phyloP scores from a whole-genome alignment of 768 basidiomycete species.

The Rossbeevera mucosa region DNA sequence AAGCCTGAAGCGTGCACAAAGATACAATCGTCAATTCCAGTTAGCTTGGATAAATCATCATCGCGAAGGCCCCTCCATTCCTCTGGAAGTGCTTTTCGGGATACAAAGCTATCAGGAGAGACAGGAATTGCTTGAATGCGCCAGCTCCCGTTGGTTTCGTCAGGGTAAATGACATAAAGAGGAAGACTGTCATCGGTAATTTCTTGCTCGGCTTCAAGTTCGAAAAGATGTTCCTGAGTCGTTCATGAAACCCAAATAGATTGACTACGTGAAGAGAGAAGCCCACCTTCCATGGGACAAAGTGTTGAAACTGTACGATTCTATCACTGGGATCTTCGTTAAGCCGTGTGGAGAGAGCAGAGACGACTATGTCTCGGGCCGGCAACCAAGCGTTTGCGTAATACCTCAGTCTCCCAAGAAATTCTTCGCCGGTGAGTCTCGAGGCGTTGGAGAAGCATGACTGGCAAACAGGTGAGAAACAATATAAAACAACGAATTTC shows the following conservation, averaged over 20 bases:
- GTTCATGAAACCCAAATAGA: slow-evolving; percentile 11
- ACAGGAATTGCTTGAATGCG: slow-evolving; percentile 89
- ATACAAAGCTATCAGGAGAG: slow-evolving; percentile 79
- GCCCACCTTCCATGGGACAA: slow-evolving; percentile 82
- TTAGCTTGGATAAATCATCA: slow-evolving; percentile 64
- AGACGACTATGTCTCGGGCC: slow-evolving; percentile 73
- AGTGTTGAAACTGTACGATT: slow-evolving; percentile 76
- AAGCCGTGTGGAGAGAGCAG: slow-evolving; percentile 52
- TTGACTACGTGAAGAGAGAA: background rate
- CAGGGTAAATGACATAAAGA: slow-evolving; percentile 86
- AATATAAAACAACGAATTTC: background rate
- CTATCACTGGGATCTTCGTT: slow-evolving; percentile 65
- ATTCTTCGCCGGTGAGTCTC: slow-evolving; percentile 77
- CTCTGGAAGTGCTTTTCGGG: slow-evolving; percentile 89
- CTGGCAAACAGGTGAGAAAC: slow-evolving; percentile 36
- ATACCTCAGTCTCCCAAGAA: slow-evolving; percentile 72
- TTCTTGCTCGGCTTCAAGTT: slow-evolving; percentile 62
- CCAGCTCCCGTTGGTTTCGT: slow-evolving; percentile 74
- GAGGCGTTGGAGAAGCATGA: slow-evolving; percentile 76
- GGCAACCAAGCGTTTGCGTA: slow-evolving; percentile 90
- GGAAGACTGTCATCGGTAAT: slow-evolving; percentile 49
- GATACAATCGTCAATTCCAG: slow-evolving; percentile 77
- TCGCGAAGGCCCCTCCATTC: slow-evolving; percentile 91
- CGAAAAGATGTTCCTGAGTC: slow-evolving; percentile 81
- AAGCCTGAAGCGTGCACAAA: slow-evolving; percentile 97